phyloP scores from a whole-genome alignment of 805 yeast genomes.

The Candida sanyiensis region DNA sequence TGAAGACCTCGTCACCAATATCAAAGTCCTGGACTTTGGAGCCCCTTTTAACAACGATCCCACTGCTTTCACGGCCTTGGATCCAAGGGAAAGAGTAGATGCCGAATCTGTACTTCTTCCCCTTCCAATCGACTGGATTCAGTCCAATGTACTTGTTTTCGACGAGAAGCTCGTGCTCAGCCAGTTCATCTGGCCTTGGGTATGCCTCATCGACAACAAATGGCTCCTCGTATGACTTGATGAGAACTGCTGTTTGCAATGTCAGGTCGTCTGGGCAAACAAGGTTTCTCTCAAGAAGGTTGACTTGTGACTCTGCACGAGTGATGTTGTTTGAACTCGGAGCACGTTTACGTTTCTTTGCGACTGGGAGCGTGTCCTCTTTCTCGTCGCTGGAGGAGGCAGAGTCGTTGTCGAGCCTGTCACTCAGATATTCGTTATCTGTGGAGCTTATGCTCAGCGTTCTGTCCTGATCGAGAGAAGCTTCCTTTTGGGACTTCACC shows the following conservation, averaged over 20 bases:
- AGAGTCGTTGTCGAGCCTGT: conserved; percentile 18
- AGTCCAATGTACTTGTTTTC: conserved; percentile 35
- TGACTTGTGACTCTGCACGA: conserved; percentile 10
- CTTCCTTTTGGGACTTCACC: background rate
- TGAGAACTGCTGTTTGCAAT: conserved; percentile 23
- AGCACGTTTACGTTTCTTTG: conserved; percentile 1
- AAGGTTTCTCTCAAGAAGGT: conserved; percentile 12
- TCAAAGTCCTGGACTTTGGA: conserved; percentile 28
- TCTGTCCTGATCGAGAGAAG: conserved; percentile 14
- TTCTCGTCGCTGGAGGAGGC: conserved; percentile 6
- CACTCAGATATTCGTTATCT: conserved; percentile 17
- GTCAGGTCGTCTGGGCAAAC: conserved; percentile 12
- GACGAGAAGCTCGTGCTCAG: conserved; percentile 27
- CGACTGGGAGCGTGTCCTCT: conserved; percentile 4
- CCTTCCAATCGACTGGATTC: conserved; percentile 47
- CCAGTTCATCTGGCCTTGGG: conserved; percentile 22
- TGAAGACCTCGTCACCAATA: conserved; percentile 35
- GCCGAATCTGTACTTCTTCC: conserved; percentile 40
- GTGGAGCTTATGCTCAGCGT: conserved; percentile 21
- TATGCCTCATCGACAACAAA: conserved; percentile 16
- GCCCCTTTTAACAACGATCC: conserved; percentile 34
- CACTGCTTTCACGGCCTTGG: conserved; percentile 44
- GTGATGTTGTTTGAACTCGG: background rate
- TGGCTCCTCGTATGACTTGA: conserved; percentile 25
- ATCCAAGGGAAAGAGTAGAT: conserved; percentile 45